phyloP scores from a whole-genome alignment of 2,329 filamentous ascomycete genomes.

The Hypomyces rosellus region DNA sequence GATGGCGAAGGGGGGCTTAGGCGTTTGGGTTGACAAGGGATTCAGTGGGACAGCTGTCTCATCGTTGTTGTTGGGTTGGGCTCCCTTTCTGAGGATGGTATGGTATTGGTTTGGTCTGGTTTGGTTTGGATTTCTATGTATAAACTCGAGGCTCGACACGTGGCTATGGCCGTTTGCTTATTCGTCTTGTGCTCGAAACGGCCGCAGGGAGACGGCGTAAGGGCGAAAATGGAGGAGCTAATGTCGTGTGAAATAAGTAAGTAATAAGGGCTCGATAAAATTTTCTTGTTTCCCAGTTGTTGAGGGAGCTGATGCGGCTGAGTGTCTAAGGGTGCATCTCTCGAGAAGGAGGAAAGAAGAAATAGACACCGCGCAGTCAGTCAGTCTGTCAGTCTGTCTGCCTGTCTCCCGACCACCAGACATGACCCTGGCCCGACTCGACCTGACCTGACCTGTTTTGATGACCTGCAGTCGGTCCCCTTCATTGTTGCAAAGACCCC shows the following conservation, averaged over 20 bases:
- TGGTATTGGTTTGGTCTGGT: slow-evolving; percentile 5
- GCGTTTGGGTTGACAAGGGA: slow-evolving; percentile 1
- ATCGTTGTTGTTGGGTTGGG: background rate
- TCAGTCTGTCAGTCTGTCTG: no score
- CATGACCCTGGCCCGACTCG: no score
- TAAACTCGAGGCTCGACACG: background rate
- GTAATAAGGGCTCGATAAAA: no score
- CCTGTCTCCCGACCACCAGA: no score
- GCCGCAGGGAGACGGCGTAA: background rate
- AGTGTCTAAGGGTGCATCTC: background rate
- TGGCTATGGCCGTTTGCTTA: background rate
- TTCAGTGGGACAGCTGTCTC: background rate
- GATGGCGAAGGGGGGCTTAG: background rate
- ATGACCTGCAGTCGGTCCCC: background rate
- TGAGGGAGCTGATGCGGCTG: background rate
- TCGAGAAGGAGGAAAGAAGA: no score
- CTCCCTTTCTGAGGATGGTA: slow-evolving; percentile 1
- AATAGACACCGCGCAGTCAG: no score
- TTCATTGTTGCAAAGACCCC: slow-evolving; percentile 9
- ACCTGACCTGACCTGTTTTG: background rate
- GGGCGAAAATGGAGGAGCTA: background rate
- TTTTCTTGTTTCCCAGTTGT: background rate
- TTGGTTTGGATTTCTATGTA: background rate
- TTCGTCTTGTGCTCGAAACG: slow-evolving; percentile 3
- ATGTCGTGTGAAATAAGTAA: no score